Evolutionary conservation across 1,139 yeast species (phyloP), one percentile per base, ranked within the genome.

Genomic region (Yarrowia galli): DNA sequence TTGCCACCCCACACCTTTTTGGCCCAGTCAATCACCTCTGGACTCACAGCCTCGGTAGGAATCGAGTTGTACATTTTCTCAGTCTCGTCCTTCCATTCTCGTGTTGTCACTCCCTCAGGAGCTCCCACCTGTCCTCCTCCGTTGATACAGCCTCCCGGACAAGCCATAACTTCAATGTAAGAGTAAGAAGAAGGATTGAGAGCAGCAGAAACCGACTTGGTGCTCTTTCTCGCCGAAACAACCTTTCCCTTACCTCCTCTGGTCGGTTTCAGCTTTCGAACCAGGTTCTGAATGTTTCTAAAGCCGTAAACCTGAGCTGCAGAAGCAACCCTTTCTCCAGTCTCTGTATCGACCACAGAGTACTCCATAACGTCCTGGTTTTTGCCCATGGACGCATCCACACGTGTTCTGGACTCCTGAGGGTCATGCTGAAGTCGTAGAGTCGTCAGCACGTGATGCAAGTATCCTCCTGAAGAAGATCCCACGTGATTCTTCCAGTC

Each of bases 71-170:
- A 79, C 25, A 74, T 46, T 12, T 68, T 68, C 65, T 79, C 80
- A 68, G 76, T 68, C 51, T 71, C 72, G n/a, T 70, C 75, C 53
- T 74, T 75, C 82, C 81, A 79, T 43, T 74, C 74, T 69, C 74
- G 75, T 8, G 73, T 68, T 8, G 73, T 70, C 9, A 74, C 68
- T 20, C 71, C 73, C 5, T 71, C 76, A 0, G 90, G 87, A 42
- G 84, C 80, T 23, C 84, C 82, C 46, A 91, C 87, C 74, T 92
- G 95, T 0, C 99, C 99, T 20, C 99, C 98, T 10, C 99, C 99
- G 75, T 95, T 95, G 69, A 93, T 90, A 75, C 99, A 95, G 0
- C 99, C 99, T 46, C 91, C 92, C 3, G 99, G 99, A 77, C 99
- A 95, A 0, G 99, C 99, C 98, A 92, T 93, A 45, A 95, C 90